Evolutionary conservation across 371 early-diverging fungal species (phyloP).

Genomic region (Gilbertella persicaria): DNA sequence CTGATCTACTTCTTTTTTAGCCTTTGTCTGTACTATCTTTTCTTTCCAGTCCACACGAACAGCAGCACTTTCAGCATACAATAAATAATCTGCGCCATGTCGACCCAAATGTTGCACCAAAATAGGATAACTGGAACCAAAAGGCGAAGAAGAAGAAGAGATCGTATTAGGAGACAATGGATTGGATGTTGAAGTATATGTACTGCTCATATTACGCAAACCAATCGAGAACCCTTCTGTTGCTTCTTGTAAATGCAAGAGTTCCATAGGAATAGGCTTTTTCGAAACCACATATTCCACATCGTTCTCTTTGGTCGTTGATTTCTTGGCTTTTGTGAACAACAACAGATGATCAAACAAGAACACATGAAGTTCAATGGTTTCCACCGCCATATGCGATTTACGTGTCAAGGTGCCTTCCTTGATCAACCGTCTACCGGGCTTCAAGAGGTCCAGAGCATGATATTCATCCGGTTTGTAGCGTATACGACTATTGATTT

Average conservation of each 20-base stretch:
- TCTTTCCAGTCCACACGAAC: slow-evolving; percentile 84
- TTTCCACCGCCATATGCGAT: slow-evolving; percentile 67
- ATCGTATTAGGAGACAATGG: slow-evolving; percentile 35
- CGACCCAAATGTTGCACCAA: slow-evolving; percentile 70
- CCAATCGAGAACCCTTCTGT: slow-evolving; percentile 49
- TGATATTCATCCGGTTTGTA: slow-evolving; percentile 43
- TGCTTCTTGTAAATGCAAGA: slow-evolving; percentile 55
- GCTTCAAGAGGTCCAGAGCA: slow-evolving; percentile 69
- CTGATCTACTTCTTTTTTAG: slow-evolving; percentile 38
- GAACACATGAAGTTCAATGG: slow-evolving; percentile 71
- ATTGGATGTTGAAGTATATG: not conserved
- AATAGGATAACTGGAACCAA: slow-evolving; percentile 25
- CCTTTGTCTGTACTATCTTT: slow-evolving; percentile 74
- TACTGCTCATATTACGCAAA: slow-evolving; percentile 18
- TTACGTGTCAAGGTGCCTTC: slow-evolving; percentile 78
- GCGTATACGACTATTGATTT: slow-evolving; percentile 41
- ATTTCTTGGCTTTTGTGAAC: slow-evolving; percentile 66
- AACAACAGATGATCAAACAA: slow-evolving; percentile 88
- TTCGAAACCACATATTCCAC: slow-evolving; percentile 63
- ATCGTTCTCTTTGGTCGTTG: slow-evolving; percentile 42
- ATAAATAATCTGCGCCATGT: slow-evolving; percentile 63
- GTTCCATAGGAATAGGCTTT: slow-evolving; percentile 62
- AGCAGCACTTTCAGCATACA: slow-evolving; percentile 74
- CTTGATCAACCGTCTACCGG: slow-evolving; percentile 71
- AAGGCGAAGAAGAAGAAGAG: slow-evolving; percentile 7